Evolutionary conservation across 2,329 filamentous ascomycete species (phyloP).

Genomic region (Trichoderma asperellum): DNA sequence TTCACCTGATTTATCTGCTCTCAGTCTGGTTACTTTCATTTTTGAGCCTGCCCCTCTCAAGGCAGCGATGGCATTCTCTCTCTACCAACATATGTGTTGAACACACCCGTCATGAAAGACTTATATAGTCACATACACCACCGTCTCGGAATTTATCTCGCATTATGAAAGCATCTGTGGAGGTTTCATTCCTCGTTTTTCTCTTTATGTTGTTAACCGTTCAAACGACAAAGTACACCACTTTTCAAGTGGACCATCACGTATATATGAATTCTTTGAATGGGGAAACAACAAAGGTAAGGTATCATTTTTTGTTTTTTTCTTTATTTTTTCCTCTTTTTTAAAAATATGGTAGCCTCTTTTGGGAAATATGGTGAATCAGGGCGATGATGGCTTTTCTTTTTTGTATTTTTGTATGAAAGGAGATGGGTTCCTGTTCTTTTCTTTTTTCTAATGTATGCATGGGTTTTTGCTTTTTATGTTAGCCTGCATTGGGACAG

Average conservation of each 20-base stretch:
- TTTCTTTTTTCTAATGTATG: constrained; percentile 32
- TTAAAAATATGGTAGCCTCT: background rate
- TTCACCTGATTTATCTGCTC: background rate
- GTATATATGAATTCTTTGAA: constrained; percentile 11
- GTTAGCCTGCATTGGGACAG: constrained; percentile 6
- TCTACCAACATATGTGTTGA: constrained; percentile 32
- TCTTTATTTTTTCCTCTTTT: background rate
- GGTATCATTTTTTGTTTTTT: background rate
- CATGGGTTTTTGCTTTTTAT: constrained; percentile 29
- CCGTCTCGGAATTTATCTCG: constrained; percentile 33
- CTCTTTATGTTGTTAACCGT: background rate
- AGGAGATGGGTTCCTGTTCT: background rate
- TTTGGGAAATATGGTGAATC: constrained; percentile 16
- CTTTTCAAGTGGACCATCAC: background rate
- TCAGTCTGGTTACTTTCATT: background rate
- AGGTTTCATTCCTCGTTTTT: constrained; percentile 31
- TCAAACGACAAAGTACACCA: constrained; percentile 2
- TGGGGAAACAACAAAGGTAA: constrained; percentile 5
- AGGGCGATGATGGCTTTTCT: constrained; percentile 3
- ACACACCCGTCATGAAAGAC: constrained; percentile 37
- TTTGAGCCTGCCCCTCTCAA: constrained; percentile 1
- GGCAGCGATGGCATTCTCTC: constrained; percentile 41
- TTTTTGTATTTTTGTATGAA: background rate
- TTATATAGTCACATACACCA: constrained; percentile 31
- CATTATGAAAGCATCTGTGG: constrained; percentile 35